Evolutionary conservation across 176 grass and related monocot species (phyloP).

Genomic region (Oryza nivara): DNA sequence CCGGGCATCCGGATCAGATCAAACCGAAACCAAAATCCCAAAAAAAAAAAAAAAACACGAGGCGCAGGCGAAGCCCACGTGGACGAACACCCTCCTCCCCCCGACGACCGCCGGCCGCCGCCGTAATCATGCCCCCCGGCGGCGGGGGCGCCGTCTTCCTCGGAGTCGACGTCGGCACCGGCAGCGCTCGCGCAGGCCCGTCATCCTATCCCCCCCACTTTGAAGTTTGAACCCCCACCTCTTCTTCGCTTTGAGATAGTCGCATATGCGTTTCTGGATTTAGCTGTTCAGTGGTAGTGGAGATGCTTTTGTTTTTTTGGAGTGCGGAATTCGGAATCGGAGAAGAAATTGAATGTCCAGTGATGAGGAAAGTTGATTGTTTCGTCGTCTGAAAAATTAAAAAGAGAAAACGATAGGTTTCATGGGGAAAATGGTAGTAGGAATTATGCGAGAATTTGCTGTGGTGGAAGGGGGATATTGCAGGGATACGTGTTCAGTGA

Average conservation of each 20-base stretch:
- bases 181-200: constrained; percentile 88
- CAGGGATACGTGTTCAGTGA: not conserved
- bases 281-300: not conserved
- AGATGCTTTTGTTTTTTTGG: not conserved
- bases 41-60: too few species aligned
- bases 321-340: not conserved
- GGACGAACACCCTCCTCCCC: not conserved
- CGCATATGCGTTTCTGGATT: not conserved
- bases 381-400: too few species aligned
- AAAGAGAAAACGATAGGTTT: constrained; percentile 11
- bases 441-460: not conserved
- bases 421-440: not conserved
- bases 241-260: not conserved
- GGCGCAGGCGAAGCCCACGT: constrained; percentile 12
- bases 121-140: constrained; percentile 34
- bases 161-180: constrained; percentile 88
- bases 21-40: not conserved
- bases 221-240: not conserved
- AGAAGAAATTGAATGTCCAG: not conserved
- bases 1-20: constrained; percentile 37
- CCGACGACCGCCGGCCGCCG: not conserved
- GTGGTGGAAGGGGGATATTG: not conserved
- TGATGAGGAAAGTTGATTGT: not conserved
- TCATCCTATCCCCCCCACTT: not conserved
- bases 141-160: constrained; percentile 55